Conservation (phyloP, 148 eudicot species). For the Amaranthus palmeri region DNA sequence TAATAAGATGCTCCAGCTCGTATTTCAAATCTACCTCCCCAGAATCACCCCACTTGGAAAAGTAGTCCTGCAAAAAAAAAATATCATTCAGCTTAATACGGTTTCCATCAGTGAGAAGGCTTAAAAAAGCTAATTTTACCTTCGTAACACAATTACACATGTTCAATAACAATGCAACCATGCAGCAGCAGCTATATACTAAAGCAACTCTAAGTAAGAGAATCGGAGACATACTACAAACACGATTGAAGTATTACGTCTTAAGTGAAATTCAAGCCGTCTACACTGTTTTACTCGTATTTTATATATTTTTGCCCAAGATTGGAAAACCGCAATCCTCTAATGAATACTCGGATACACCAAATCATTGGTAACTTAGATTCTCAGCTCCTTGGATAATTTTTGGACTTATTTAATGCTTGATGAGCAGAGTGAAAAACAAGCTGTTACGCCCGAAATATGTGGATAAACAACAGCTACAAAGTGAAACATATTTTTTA, state of each 20-base stretch:
- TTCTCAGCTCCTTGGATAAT: no score
- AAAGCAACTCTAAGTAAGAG: neutral
- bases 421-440: no score
- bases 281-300: neutral
- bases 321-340: neutral
- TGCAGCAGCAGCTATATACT: neutral
- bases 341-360: no score
- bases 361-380: no score
- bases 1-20: conserved; percentile 89
- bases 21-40: conserved; percentile 91
- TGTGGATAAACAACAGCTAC: no score
- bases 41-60: conserved; percentile 93
- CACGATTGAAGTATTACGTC: no score
- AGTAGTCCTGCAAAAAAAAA: conserved; percentile 52
- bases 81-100: neutral
- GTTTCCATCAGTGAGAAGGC: neutral
- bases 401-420: no score
- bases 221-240: neutral
- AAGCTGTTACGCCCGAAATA: no score
- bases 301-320: neutral
- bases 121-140: neutral
- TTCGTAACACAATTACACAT: neutral
- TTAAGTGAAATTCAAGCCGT: neutral
- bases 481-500: no score
- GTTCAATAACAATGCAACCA: neutral